Conservation (phyloP, 352 stramenopile genomes). For the Pythium biforme region DNA sequence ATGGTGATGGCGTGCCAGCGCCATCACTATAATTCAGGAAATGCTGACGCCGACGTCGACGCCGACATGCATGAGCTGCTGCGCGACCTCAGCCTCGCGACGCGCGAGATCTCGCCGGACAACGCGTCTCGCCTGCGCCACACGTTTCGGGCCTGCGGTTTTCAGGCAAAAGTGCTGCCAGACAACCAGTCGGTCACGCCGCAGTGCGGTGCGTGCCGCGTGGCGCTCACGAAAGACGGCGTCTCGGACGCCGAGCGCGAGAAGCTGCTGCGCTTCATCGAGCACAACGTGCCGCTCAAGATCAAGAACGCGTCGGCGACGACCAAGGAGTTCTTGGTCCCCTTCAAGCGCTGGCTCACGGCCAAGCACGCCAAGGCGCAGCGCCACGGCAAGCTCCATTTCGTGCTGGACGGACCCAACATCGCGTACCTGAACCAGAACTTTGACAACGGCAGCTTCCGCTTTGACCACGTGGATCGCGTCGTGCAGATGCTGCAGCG, state of each 20-base stretch:
- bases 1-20: constrained; percentile 58
- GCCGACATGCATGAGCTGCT: constrained; percentile 54
- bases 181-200: constrained; percentile 43
- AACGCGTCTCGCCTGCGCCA: constrained; percentile 46
- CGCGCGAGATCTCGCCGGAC: constrained; percentile 46
- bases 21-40: constrained; percentile 29
- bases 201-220: constrained; percentile 41
- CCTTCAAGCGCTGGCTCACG: constrained; percentile 70
- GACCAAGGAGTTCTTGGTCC: constrained; percentile 56
- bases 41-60: constrained; percentile 23
- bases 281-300: constrained; percentile 48
- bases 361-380: constrained; percentile 26
- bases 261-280: constrained; percentile 56
- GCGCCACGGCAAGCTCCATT: constrained; percentile 48
- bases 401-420: constrained; percentile 97
- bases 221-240: constrained; percentile 42
- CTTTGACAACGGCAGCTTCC: constrained; percentile 89
- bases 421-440: constrained; percentile 98
- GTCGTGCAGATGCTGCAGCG: constrained; percentile 84
- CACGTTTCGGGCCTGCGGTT: constrained; percentile 41
- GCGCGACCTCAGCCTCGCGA: constrained; percentile 52
- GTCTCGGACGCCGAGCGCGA: constrained; percentile 38
- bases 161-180: constrained; percentile 32
- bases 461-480: constrained; percentile 95
- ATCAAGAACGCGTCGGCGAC: constrained; percentile 30